Conservation (phyloP, 73 alveolate genomes). For the Halteria grandinella region DNA sequence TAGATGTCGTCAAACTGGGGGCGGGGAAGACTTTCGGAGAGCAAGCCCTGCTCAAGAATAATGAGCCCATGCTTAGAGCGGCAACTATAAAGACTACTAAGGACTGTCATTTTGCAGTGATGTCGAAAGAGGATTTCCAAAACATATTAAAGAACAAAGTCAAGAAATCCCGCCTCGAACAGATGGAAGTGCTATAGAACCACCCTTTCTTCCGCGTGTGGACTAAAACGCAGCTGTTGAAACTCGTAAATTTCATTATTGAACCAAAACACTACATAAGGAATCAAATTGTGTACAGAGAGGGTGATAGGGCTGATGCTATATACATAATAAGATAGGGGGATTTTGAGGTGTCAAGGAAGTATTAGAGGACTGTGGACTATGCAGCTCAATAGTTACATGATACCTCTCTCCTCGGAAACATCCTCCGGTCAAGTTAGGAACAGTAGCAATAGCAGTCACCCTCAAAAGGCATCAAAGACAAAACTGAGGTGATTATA, state of each 20-base stretch:
- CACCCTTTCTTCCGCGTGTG: slow-evolving; percentile 60
- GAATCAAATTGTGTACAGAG: slow-evolving; percentile 49
- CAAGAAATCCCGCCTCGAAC: slow-evolving; percentile 27
- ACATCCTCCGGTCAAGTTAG: no score
- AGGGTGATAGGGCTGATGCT: slow-evolving; percentile 41
- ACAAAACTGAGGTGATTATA: not conserved
- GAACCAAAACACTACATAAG: slow-evolving; percentile 26
- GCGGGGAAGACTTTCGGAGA: slow-evolving; percentile 80
- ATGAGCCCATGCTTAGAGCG: slow-evolving; percentile 81
- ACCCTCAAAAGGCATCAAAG: no score
- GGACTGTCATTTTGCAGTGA: slow-evolving; percentile 67
- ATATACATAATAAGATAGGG: slow-evolving; percentile 51
- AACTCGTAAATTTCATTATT: slow-evolving; percentile 48
- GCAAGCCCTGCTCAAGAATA: slow-evolving; percentile 66
- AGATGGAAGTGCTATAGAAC: slow-evolving; percentile 53
- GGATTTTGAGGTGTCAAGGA: slow-evolving; percentile 64
- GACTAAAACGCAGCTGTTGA: slow-evolving; percentile 52
- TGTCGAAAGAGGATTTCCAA: slow-evolving; percentile 54
- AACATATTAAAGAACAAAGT: slow-evolving; percentile 49
- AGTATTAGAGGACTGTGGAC: slow-evolving; percentile 2
- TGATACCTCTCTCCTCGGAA: not conserved
- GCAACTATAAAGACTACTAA: slow-evolving; percentile 67
- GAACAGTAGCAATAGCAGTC: no score
- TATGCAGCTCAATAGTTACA: slow-evolving; percentile 9
- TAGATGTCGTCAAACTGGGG: slow-evolving; percentile 32